These are phyloP conservation scores for Teunomyces kruisii DNA, from an alignment of 805 yeast species.

Conservation along the genomic window DNA sequence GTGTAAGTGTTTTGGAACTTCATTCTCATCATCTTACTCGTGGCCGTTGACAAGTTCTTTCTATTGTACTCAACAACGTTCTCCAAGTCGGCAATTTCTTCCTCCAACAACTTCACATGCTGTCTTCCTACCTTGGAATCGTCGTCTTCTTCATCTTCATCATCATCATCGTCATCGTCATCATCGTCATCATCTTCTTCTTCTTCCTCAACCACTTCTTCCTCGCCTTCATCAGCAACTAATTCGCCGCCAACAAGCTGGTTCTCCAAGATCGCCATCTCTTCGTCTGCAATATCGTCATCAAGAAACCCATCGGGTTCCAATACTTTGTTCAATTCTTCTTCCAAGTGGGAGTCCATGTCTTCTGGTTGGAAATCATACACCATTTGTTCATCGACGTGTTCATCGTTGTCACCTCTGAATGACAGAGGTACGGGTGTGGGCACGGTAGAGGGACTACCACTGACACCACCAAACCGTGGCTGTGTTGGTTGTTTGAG, in stretches of 20 bases:
- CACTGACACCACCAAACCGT: constrained; percentile 19
- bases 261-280: constrained; percentile 22
- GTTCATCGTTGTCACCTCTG: constrained; percentile 2
- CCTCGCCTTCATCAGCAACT: constrained; percentile 48
- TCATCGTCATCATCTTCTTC: constrained; percentile 58
- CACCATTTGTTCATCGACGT: constrained; percentile 22
- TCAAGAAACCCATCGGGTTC: constrained; percentile 15
- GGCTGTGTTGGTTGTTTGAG: constrained; percentile 37
- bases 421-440: constrained; percentile 14
- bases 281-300: constrained; percentile 35
- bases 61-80: constrained; percentile 72
- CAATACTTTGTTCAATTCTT: constrained; percentile 58
- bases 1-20: constrained; percentile 80
- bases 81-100: constrained; percentile 83
- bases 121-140: constrained; percentile 54
- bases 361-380: constrained; percentile 33
- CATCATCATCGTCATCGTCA: constrained; percentile 53
- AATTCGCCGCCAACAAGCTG: constrained; percentile 29
- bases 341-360: constrained; percentile 45
- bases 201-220: constrained; percentile 55
- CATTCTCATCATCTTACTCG: constrained; percentile 81
- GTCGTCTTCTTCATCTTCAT: constrained; percentile 48
- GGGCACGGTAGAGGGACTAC: constrained; percentile 27
- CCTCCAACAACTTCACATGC: constrained; percentile 68
- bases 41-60: constrained; percentile 67